Evolutionary conservation across 2,329 filamentous ascomycete genomes (phyloP).

Genomic region (Arthroderma uncinatum): DNA sequence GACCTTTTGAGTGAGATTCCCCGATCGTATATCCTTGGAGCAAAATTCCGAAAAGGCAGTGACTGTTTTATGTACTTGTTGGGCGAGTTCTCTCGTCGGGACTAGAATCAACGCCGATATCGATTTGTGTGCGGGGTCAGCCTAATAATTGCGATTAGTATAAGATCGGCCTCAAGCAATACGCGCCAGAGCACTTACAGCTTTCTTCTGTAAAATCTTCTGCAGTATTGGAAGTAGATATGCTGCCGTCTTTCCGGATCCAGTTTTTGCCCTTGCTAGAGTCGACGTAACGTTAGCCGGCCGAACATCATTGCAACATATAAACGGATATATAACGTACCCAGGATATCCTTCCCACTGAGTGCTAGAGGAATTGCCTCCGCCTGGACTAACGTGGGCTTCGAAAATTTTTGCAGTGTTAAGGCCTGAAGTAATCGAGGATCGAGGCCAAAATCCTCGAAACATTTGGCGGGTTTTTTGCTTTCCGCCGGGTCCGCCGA

Average conservation of each 20-base stretch:
- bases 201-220: slow-evolving; percentile 67
- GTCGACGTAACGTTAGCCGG: background rate
- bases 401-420: slow-evolving; percentile 68
- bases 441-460: slow-evolving; percentile 70
- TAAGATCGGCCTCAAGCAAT: background rate
- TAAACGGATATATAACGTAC: slow-evolving; percentile 23
- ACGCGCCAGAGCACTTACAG: slow-evolving; percentile 33
- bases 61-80: slow-evolving; percentile 73
- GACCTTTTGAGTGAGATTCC: slow-evolving; percentile 84
- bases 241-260: slow-evolving; percentile 94
- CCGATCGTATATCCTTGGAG: slow-evolving; percentile 66
- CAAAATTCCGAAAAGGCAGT: slow-evolving; percentile 71
- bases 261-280: slow-evolving; percentile 80
- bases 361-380: slow-evolving; percentile 80
- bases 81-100: slow-evolving; percentile 85
- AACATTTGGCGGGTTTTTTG: slow-evolving; percentile 41
- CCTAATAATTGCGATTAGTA: slow-evolving; percentile 53
- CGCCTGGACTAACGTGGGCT: slow-evolving; percentile 79
- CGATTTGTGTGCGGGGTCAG: slow-evolving; percentile 30
- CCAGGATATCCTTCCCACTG: slow-evolving; percentile 74
- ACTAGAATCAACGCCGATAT: slow-evolving; percentile 81
- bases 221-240: slow-evolving; percentile 86
- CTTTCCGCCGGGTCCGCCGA: slow-evolving; percentile 23
- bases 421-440: slow-evolving; percentile 75
- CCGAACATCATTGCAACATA: background rate